A percentile compares a stretch with the other conserved stretches of the same genome.
These are phyloP conservation scores for Volutella citrinella DNA, from an alignment of 2,329 filamentous ascomycete species.

Conservation along the genomic window DNA sequence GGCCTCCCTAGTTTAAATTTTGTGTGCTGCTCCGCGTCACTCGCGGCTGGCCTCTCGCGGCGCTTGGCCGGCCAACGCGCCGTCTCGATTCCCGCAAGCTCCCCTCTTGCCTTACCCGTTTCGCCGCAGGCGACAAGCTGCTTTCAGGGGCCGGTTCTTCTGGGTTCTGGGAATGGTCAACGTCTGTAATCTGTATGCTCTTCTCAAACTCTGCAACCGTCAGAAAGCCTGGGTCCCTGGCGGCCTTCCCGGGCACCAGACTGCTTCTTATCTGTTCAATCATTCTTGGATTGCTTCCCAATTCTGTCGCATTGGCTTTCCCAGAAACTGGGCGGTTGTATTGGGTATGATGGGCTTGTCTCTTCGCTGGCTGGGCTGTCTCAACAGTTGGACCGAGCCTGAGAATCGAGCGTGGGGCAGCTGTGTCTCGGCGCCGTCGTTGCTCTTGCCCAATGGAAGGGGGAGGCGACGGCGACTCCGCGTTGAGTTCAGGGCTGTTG, in stretches of 20 bases:
- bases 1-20: no score
- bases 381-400: slow-evolving; percentile 22
- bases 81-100: no score
- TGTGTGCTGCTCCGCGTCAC: no score
- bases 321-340: slow-evolving; percentile 20
- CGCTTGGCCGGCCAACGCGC: no score
- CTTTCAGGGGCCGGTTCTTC: no score
- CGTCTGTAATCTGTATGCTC: slow-evolving; percentile 6
- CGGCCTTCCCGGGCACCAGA: slow-evolving; percentile 14
- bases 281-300: slow-evolving; percentile 13
- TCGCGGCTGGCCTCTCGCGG: no score
- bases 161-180: no score
- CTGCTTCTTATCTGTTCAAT: slow-evolving; percentile 27
- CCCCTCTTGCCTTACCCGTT: no score
- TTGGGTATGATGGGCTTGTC: slow-evolving; percentile 17
- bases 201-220: slow-evolving; percentile 25
- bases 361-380: slow-evolving; percentile 5
- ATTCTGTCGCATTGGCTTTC: slow-evolving; percentile 5
- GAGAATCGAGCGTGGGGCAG: slow-evolving; percentile 32
- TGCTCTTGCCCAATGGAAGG: slow-evolving; percentile 37
- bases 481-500: slow-evolving; percentile 25
- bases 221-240: slow-evolving; percentile 15
- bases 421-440: slow-evolving; percentile 28
- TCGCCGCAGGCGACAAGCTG: no score
- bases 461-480: slow-evolving; percentile 20